A percentile compares a stretch with the other conserved stretches of the same genome.
phyloP scores from a whole-genome alignment of 163 green algal species.

The Scenedesmus sp. region DNA sequence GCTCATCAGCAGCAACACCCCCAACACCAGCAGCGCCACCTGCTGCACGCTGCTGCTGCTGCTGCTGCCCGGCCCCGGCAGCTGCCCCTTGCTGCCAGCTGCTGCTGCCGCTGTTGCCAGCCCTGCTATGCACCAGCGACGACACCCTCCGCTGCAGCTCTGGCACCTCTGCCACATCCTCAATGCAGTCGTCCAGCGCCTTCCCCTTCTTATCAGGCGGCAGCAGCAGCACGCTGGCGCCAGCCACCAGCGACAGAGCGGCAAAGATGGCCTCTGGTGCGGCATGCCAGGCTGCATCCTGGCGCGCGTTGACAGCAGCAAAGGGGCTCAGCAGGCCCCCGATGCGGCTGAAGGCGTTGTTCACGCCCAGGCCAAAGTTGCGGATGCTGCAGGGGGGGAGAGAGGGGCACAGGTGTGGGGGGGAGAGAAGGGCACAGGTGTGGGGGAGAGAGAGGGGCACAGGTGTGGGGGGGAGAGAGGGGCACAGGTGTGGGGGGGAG shows the following conservation, averaged over 20 bases:
- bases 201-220: constrained; percentile 30
- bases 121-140: background rate
- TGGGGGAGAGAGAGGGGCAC: too few species aligned
- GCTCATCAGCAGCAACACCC: background rate
- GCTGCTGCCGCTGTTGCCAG: background rate
- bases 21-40: background rate
- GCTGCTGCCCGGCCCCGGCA: background rate
- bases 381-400: background rate
- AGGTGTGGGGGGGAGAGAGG: too few species aligned
- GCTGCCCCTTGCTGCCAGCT: background rate
- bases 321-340: constrained; percentile 38
- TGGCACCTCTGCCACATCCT: background rate
- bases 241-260: constrained; percentile 27
- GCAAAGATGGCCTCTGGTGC: constrained; percentile 45
- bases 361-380: constrained; percentile 50
- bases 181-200: background rate
- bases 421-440: too few species aligned
- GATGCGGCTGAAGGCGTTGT: constrained; percentile 48
- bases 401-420: background rate
- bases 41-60: constrained; percentile 1
- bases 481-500: too few species aligned
- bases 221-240: constrained; percentile 4
- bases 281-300: background rate
- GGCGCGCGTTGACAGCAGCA: background rate
- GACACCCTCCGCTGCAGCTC: background rate